A percentile compares a stretch with the other conserved stretches of the same genome.
Evolutionary conservation across 192 early-diverging fungal genomes (phyloP).

Genomic region (Coemansia sp.): DNA sequence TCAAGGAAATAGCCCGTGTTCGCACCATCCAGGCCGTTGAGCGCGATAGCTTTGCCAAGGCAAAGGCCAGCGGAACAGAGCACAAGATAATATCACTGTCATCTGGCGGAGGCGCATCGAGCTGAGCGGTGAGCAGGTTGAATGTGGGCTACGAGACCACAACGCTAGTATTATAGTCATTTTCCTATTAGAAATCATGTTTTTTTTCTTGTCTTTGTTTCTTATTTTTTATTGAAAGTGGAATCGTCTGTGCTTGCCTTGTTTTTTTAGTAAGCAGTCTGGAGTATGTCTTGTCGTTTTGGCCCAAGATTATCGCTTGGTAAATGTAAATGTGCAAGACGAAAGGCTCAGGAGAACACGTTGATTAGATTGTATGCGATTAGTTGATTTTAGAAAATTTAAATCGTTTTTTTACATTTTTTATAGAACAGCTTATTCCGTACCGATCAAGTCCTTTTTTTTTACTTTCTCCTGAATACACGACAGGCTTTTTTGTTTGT

Average conservation of each 20-base stretch:
- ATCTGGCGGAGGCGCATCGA: neutral
- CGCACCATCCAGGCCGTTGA: constrained; percentile 52
- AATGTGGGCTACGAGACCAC: no score
- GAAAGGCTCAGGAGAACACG: no score
- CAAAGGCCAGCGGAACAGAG: constrained; percentile 43
- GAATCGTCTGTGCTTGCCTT: no score
- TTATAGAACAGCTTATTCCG: no score
- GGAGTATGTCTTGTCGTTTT: no score
- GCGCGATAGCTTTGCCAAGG: constrained; percentile 43
- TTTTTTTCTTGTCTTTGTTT: neutral
- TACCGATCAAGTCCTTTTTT: neutral
- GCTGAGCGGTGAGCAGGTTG: neutral
- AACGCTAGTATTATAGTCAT: neutral
- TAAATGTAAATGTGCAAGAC: no score
- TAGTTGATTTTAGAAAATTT: neutral
- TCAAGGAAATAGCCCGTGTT: constrained; percentile 72
- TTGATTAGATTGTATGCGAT: neutral
- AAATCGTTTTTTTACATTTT: neutral
- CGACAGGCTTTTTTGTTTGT: no score
- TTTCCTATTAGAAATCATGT: neutral
- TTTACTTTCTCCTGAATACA: neutral
- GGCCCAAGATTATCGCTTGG: no score
- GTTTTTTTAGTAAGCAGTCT: no score
- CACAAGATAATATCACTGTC: constrained; percentile 44
- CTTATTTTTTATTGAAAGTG: no score